phyloP scores from a whole-genome alignment of 805 yeast species.

The Teunomyces cretensis region DNA sequence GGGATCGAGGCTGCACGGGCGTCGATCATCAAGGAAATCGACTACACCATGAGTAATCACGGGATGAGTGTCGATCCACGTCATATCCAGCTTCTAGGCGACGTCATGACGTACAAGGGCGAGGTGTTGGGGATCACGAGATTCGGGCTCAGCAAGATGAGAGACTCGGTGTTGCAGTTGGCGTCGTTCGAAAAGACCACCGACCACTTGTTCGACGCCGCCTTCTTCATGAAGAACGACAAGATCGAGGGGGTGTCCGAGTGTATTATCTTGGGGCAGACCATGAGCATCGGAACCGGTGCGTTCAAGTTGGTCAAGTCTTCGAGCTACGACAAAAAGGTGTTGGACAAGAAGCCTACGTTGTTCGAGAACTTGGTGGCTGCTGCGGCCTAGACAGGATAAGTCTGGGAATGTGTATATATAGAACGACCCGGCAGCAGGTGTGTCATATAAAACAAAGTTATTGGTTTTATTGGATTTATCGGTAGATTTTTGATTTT shows the following conservation, averaged over 20 bases:
- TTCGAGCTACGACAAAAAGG: slow-evolving; percentile 44
- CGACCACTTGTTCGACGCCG: slow-evolving; percentile 96
- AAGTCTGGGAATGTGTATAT: not conserved
- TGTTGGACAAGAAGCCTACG: slow-evolving; percentile 43
- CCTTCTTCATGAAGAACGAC: slow-evolving; percentile 96
- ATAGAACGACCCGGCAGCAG: too few species aligned
- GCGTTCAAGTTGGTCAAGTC: slow-evolving; percentile 81
- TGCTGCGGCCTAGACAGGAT: slow-evolving; percentile 11
- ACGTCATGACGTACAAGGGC: slow-evolving; percentile 98
- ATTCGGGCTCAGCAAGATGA: slow-evolving; percentile 96
- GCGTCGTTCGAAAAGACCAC: slow-evolving; percentile 98
- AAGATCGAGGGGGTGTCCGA: slow-evolving; percentile 96
- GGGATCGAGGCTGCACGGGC: slow-evolving; percentile 98
- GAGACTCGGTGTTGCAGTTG: slow-evolving; percentile 94
- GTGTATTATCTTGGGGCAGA: slow-evolving; percentile 95
- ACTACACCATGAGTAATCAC: slow-evolving; percentile 96
- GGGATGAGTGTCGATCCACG: slow-evolving; percentile 99
- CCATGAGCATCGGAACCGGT: slow-evolving; percentile 97
- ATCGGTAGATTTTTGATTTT: too few species aligned
- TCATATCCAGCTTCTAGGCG: slow-evolving; percentile 95
- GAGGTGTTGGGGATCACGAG: slow-evolving; percentile 97
- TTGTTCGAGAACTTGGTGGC: slow-evolving; percentile 43
- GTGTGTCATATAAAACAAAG: too few species aligned
- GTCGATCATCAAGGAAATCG: slow-evolving; percentile 90
- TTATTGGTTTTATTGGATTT: too few species aligned